Evolutionary conservation across 768 basidiomycete species (phyloP).

Genomic region (Tulasnella sp.): DNA sequence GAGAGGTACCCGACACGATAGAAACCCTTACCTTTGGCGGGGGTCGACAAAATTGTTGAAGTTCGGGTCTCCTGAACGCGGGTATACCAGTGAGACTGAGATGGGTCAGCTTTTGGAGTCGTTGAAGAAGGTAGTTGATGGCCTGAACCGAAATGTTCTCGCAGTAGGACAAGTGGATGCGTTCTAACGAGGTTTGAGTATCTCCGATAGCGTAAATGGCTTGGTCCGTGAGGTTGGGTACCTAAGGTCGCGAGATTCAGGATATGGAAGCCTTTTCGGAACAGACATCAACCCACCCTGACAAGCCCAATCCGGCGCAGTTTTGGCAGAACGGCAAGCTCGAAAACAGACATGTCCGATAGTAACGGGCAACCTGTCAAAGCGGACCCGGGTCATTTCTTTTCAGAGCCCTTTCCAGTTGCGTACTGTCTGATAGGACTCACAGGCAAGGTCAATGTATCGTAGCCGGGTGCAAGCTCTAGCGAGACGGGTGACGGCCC

Average conservation of each 20-base stretch:
- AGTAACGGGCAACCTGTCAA: constrained; percentile 74
- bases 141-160: constrained; percentile 92
- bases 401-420: not conserved
- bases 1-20: not conserved
- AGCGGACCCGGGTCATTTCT: not conserved
- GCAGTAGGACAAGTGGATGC: constrained; percentile 97
- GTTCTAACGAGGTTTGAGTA: constrained; percentile 83
- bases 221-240: constrained; percentile 90
- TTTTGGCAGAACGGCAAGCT: constrained; percentile 84
- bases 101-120: constrained; percentile 90
- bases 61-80: constrained; percentile 79
- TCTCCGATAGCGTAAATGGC: constrained; percentile 88
- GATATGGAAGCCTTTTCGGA: constrained; percentile 22
- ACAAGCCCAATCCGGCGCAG: constrained; percentile 94
- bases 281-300: constrained; percentile 50
- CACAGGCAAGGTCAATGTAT: constrained; percentile 87
- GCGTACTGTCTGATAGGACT: not conserved
- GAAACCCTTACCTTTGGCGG: constrained; percentile 71
- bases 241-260: not conserved
- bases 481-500: constrained; percentile 80
- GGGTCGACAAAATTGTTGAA: constrained; percentile 87
- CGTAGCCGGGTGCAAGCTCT: constrained; percentile 85
- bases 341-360: constrained; percentile 93
- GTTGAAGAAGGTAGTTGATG: constrained; percentile 85
- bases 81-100: constrained; percentile 95